Evolutionary conservation across 805 yeast genomes (phyloP).

Genomic region (Pichia manshurica): DNA sequence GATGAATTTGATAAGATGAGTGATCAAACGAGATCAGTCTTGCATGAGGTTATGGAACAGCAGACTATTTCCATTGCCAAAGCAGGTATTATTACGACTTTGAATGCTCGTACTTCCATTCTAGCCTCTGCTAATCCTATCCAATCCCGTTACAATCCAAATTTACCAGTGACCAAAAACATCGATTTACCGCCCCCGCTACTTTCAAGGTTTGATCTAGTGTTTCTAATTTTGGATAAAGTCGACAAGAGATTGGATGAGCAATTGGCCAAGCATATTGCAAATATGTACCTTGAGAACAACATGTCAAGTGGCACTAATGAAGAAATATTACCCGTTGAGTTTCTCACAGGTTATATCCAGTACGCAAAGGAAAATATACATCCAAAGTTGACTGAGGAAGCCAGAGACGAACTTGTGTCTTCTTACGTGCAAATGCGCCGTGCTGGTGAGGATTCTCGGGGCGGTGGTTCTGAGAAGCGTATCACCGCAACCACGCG

Average conservation of each 20-base stretch:
- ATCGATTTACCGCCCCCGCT: constrained; percentile 96
- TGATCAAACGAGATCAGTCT: constrained; percentile 86
- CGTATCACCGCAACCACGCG: constrained; percentile 97
- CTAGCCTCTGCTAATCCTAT: constrained; percentile 97
- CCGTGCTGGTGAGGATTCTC: constrained; percentile 83
- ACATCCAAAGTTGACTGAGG: constrained; percentile 74
- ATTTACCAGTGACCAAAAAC: constrained; percentile 87
- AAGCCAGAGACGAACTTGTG: constrained; percentile 81
- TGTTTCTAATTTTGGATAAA: constrained; percentile 84
- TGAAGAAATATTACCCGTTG: constrained; percentile 74
- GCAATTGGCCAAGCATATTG: constrained; percentile 82
- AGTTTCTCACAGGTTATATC: constrained; percentile 80
- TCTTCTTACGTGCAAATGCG: constrained; percentile 90
- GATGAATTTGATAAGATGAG: constrained; percentile 98
- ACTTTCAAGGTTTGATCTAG: constrained; percentile 90
- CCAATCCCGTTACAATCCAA: constrained; percentile 92
- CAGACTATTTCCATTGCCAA: constrained; percentile 97
- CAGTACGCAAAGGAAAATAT: constrained; percentile 87
- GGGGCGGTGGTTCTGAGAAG: constrained; percentile 62
- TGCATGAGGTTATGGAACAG: constrained; percentile 99
- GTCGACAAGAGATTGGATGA: constrained; percentile 84
- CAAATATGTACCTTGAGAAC: constrained; percentile 89
- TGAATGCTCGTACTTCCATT: constrained; percentile 93
- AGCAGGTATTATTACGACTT: constrained; percentile 95
- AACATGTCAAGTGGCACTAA: constrained; percentile 64